Conservation (phyloP, 305 asterid species). For the Fraxinus albicans region DNA sequence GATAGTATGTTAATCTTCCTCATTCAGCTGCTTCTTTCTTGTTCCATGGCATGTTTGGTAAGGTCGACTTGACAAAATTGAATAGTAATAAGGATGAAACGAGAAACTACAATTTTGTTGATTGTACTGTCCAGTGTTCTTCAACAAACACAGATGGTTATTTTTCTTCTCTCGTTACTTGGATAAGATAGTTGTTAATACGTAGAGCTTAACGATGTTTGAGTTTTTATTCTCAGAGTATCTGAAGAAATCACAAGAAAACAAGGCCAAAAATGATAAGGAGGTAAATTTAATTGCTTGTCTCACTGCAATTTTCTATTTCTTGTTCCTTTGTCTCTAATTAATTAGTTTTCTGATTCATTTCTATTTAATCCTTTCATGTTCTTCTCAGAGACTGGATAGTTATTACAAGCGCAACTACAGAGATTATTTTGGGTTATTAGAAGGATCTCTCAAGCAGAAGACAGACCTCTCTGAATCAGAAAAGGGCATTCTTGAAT, state of each 20-base stretch:
- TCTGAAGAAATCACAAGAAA: slow-evolving; percentile 80
- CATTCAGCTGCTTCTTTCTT: neutral
- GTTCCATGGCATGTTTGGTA: neutral
- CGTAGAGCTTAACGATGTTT: neutral
- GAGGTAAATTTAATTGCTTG: slow-evolving; percentile 46
- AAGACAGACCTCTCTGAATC: slow-evolving; percentile 65
- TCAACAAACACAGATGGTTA: neutral
- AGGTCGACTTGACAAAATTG: neutral
- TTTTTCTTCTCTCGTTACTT: neutral
- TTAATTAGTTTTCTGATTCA: neutral
- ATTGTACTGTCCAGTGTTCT: neutral
- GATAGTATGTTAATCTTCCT: slow-evolving; percentile 37
- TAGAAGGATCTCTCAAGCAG: slow-evolving; percentile 72
- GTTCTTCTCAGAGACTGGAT: slow-evolving; percentile 57
- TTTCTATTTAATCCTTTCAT: neutral
- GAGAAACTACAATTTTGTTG: neutral
- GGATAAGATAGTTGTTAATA: neutral
- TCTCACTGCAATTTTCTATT: neutral
- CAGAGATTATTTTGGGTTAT: slow-evolving; percentile 67
- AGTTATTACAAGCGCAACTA: slow-evolving; percentile 78
- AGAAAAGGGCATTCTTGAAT: slow-evolving; percentile 79
- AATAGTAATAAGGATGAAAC: neutral
- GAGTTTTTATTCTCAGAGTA: slow-evolving; percentile 45
- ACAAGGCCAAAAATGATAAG: slow-evolving; percentile 76
- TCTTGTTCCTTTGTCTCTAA: neutral